phyloP scores from a whole-genome alignment of 2,329 filamentous ascomycete genomes.

The Helotiales sp. region DNA sequence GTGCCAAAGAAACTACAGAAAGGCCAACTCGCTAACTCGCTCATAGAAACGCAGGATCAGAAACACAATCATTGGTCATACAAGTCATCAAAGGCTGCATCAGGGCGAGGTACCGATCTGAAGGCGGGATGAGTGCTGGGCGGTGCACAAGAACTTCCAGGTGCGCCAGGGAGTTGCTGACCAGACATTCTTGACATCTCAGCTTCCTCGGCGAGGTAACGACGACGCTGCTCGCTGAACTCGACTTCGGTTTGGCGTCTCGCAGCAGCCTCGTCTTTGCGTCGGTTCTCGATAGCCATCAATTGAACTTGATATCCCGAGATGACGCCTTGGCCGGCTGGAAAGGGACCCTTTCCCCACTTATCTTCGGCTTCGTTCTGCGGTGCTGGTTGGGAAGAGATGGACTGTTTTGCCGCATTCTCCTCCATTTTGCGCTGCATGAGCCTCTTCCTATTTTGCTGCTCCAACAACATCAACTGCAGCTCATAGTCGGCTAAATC shows the following conservation, averaged over 20 bases:
- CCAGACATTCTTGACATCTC: conserved; percentile 5
- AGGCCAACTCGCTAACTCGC: background rate
- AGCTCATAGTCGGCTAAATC: no score
- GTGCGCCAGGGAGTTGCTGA: background rate
- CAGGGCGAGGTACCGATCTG: background rate
- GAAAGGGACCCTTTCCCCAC: background rate
- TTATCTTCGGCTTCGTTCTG: background rate
- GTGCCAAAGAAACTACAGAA: background rate
- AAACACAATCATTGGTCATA: background rate
- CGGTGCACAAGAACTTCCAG: conserved; percentile 1
- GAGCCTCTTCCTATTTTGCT: conserved; percentile 7
- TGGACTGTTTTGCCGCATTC: background rate
- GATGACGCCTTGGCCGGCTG: background rate
- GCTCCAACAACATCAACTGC: background rate
- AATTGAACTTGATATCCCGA: background rate
- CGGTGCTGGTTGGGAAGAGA: background rate
- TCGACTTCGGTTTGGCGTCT: background rate
- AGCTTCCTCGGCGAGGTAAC: background rate
- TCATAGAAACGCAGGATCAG: background rate
- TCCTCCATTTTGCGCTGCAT: background rate
- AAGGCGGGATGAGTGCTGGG: background rate
- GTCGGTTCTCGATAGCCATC: background rate
- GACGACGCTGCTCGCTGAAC: background rate
- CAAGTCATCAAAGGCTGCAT: background rate
- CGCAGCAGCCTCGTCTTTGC: background rate